Evolutionary conservation across 1,284 basidiomycete genomes (phyloP), one percentile per base, ranked within the genome.

Genomic region (Cystobasidium pallidum): DNA sequence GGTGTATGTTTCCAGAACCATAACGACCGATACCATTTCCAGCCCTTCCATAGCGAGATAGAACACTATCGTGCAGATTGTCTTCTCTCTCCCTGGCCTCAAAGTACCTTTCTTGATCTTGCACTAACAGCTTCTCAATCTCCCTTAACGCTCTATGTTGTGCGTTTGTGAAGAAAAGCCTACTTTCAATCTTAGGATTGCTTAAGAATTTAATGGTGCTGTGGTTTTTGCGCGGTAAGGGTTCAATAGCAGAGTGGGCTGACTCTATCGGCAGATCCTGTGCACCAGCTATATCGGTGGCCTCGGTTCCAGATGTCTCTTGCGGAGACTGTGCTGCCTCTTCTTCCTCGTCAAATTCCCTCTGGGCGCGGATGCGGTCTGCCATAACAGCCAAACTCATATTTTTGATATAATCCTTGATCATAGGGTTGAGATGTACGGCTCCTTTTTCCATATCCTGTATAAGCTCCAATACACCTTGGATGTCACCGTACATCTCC

Each of bases 371-470:
- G 51, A 64, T 36, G 7, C 54, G 21, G 41, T 71, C 68, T 6
- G 49, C 61, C 30, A 55, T 55, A 24, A 71, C 24, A 28, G 68
- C 68, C 34, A 62, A 13, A 34, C 51, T 63, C 1, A 71, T 71
- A 30, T 63, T 63, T n/a, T 41, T 63, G 17, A 71, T 36, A 13
- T 62, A 36, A 34, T 52, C 49, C n/a, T 59, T 26, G n/a, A 71
- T 71, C 6, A 11, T 8, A 24, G 30, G 34, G 34, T 55, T 64
- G n/a, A 47, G 49, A 24, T 57, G 54, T 10, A 71, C 61, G 11
- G 68, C 68, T 45, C 49, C 61, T n/a, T 52, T 61, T 39, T 71
- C 59, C 68, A 71, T 71, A 15, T 71, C 68, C 30, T 71, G 47
- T 13, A 71, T 28, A 24, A 71, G 68, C 26, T 43, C 68, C 8